Evolutionary conservation across 139 green algal genomes (phyloP).

Genomic region (Chlorella sp.): DNA sequence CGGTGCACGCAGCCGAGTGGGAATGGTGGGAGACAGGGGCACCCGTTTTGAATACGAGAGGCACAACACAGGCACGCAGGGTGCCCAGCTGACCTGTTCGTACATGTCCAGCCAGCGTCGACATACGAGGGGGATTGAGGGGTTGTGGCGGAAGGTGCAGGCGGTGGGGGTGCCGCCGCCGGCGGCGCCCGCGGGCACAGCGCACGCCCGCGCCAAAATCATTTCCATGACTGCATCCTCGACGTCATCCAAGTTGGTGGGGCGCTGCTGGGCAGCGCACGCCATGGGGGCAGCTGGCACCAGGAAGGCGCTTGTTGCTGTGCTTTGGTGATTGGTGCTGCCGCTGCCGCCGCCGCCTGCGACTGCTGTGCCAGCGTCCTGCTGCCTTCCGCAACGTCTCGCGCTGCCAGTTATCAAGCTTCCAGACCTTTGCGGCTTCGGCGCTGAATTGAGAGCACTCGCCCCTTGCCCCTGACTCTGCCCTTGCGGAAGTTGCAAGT

Average conservation of each 20-base stretch:
- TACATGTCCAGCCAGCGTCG: not conserved
- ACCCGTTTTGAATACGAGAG: not conserved
- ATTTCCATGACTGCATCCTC: constrained; percentile 5
- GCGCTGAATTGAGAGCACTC: not conserved
- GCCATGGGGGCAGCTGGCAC: not conserved
- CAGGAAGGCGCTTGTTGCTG: not conserved
- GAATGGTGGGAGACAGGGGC: not conserved
- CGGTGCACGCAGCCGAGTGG: too few relatives aligned
- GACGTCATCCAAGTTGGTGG: not conserved
- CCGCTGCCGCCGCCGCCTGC: not conserved
- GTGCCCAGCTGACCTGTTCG: not conserved
- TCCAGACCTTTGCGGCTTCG: too few relatives aligned
- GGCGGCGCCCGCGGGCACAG: not conserved
- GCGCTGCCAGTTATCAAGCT: too few relatives aligned
- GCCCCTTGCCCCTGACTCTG: too few relatives aligned
- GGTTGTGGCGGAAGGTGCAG: not conserved
- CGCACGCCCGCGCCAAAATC: not conserved
- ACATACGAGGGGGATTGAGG: not conserved
- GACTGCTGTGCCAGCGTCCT: not conserved
- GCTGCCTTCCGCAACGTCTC: not conserved
- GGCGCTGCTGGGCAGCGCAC: not conserved
- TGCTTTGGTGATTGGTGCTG: too few relatives aligned
- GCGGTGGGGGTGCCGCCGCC: not conserved
- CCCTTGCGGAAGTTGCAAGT: too few relatives aligned
- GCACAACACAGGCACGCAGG: not conserved